Base-by-base conservation (phyloP, 2,329 filamentous ascomycete genomes). In the Clarireedia paspali region DNA sequence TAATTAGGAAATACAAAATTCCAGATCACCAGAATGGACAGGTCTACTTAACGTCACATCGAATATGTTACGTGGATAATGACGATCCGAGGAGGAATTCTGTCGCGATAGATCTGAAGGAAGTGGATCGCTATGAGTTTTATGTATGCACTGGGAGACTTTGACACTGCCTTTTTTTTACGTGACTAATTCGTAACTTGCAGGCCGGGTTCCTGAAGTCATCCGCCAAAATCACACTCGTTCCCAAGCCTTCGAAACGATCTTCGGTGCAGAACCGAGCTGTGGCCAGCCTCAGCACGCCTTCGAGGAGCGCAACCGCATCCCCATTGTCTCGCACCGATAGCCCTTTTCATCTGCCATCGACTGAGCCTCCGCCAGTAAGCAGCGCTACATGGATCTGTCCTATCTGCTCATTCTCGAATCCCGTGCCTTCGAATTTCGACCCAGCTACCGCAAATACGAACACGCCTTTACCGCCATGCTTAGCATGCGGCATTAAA, bases 11-110 rank as follows among this genome's bases (percentile, higher is more conserved):
- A 75, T 94, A 86, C 76, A 99, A 99, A 75, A 86, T 99, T 54
- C 87, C 89, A 38, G 85, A 91, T 68, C 90, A 95, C 63, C 94
- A 99, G 70, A 90, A 96, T 75, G 94, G 94, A 51, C 91, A 96
- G 74, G 90, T 94, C 55, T 99, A 99, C 70, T 73, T 99, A 72
- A 99, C 94, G 17, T 96, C 94, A 7, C 92, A 97, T 72, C 88
- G 94, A 53, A 84, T 90, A 59, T 99, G 92, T 75, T 99, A 97
- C 70, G 89, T 99, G 61, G 91, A 96, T 68, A 87, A 91, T 66
- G 80, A 83, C 34, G 87, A 96, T 61, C 91, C 94, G 15, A 82
- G 92, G 60, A 88, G 87, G 68, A 84, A 89, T 70, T 96, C 91
- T 0, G 81, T 91, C 34, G 88, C 89, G 15, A 78, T 99, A 53